A percentile compares a stretch with the other conserved stretches of the same genome.
phyloP scores from a whole-genome alignment of 345 rosid species.

The Diplotaxis tenuifolia region DNA sequence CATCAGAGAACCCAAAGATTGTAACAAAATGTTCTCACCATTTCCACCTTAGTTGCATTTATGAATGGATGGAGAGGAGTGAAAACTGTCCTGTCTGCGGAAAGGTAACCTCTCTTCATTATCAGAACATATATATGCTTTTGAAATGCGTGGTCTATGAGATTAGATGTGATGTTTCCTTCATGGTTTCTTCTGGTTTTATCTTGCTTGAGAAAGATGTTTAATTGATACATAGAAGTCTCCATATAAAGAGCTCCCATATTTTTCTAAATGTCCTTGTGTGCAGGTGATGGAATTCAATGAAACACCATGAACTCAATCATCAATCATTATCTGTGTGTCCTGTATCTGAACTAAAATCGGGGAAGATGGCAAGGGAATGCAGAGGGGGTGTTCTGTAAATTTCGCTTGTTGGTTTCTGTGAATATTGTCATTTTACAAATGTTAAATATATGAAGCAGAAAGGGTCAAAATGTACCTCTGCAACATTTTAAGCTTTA shows the following conservation, averaged over 20 bases:
- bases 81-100: conserved; percentile 97
- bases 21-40: conserved; percentile 87
- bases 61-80: conserved; percentile 99
- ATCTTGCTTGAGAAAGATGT: conserved; percentile 6
- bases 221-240: not conserved
- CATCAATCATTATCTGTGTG: not conserved
- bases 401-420: conserved; percentile 27
- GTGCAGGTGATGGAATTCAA: conserved; percentile 42
- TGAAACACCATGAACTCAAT: conserved; percentile 29
- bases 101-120: conserved; percentile 53
- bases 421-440: conserved; percentile 28
- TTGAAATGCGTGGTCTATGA: not conserved
- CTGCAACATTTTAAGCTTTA: conserved; percentile 25
- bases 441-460: conserved; percentile 39
- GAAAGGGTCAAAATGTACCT: conserved; percentile 23
- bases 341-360: conserved; percentile 23
- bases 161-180: not conserved
- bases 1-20: conserved; percentile 91
- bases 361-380: conserved; percentile 33
- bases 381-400: conserved; percentile 17
- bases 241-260: not conserved
- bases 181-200: conserved; percentile 13
- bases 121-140: not conserved
- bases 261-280: not conserved
- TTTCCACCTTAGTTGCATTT: conserved; percentile 98